These are phyloP conservation scores for Smallanthus sonchifolius DNA, from an alignment of 129 eudicot genomes.

Conservation along the genomic window DNA sequence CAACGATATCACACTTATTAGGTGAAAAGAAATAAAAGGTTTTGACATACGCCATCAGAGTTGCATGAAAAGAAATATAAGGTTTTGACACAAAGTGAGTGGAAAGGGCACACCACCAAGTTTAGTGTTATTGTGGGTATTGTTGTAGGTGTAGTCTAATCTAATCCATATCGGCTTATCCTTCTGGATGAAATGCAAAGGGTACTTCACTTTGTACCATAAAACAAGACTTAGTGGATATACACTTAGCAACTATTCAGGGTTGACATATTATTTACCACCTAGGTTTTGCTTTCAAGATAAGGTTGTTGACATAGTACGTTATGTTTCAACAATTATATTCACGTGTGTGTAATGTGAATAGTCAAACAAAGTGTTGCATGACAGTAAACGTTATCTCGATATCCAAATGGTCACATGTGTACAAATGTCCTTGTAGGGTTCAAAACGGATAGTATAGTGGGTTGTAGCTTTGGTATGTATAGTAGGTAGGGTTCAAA, in stretches of 20 bases:
- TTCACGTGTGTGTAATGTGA: neutral
- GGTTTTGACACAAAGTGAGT: constrained; percentile 31
- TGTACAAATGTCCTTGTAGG: neutral
- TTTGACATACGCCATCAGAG: no score
- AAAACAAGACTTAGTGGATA: constrained; percentile 32
- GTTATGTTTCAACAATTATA: neutral
- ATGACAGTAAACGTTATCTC: neutral
- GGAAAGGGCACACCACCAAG: constrained; percentile 16
- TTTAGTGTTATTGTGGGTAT: neutral
- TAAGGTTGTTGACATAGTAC: constrained; percentile 17
- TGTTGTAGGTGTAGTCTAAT: constrained; percentile 3
- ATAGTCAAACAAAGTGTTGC: no score
- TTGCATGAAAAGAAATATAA: no score
- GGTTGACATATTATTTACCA: constrained; percentile 28
- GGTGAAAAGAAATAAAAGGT: neutral
- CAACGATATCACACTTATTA: neutral
- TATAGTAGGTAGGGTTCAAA: neutral
- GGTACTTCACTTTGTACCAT: constrained; percentile 37
- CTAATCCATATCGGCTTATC: constrained; percentile 27
- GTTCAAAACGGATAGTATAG: neutral
- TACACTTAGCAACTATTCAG: constrained; percentile 26
- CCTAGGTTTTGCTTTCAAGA: constrained; percentile 8
- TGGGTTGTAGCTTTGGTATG: neutral
- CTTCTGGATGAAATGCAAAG: constrained; percentile 21
- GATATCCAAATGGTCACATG: neutral